phyloP scores from a whole-genome alignment of 148 eudicot species.

The Beta vulgaris region DNA sequence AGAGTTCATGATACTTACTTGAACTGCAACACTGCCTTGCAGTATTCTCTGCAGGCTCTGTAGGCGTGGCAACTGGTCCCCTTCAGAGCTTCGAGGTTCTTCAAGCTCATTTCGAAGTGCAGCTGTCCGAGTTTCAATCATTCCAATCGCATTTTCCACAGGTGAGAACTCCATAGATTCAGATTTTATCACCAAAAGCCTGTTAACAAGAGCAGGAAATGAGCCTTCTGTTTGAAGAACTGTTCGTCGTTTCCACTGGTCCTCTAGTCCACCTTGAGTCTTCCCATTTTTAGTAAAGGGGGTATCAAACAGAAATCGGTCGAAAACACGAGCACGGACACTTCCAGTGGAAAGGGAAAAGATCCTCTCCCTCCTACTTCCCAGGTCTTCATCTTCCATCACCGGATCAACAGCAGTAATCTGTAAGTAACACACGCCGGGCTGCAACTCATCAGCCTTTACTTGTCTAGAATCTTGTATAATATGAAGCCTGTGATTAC shows the following conservation, averaged over 20 bases:
- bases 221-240: conserved; percentile 97
- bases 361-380: conserved; percentile 97
- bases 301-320: conserved; percentile 93
- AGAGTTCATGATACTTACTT: conserved; percentile 53
- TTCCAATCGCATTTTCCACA: conserved; percentile 97
- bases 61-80: conserved; percentile 97
- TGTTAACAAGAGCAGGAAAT: conserved; percentile 93
- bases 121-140: conserved; percentile 98
- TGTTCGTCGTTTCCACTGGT: conserved; percentile 97
- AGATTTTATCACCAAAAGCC: conserved; percentile 80
- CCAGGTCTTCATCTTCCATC: conserved; percentile 99
- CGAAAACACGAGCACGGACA: conserved; percentile 96
- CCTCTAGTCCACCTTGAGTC: conserved; percentile 98
- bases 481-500: conserved; percentile 74
- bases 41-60: conserved; percentile 99
- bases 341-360: conserved; percentile 95
- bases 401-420: conserved; percentile 99
- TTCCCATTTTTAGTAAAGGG: conserved; percentile 98
- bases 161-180: conserved; percentile 99
- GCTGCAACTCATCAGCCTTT: conserved; percentile 84
- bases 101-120: conserved; percentile 95
- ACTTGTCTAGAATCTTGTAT: conserved; percentile 99
- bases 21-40: conserved; percentile 99
- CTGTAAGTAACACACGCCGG: conserved; percentile 89
- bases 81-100: conserved; percentile 98